Evolutionary conservation across 208 protist species (phyloP).

Genomic region (Leptomonas pyrrhocoris): DNA sequence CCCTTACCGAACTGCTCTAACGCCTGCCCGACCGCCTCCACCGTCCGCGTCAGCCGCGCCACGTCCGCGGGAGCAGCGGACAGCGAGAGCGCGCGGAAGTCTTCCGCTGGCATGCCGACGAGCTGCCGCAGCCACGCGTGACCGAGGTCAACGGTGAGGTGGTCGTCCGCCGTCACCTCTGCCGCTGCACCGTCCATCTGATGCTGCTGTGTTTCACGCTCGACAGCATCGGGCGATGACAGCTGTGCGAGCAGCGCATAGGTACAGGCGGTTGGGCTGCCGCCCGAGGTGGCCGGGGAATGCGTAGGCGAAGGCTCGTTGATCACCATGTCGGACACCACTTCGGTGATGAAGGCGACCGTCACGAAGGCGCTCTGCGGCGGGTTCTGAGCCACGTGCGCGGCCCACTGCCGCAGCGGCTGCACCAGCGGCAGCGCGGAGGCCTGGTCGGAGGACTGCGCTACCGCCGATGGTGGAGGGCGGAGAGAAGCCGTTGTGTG

Average conservation of each 20-base stretch:
- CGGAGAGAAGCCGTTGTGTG: background rate
- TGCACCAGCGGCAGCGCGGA: constrained; percentile 10
- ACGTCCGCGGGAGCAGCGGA: constrained; percentile 34
- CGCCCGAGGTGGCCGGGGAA: background rate
- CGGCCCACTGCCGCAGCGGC: constrained; percentile 27
- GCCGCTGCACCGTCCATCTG: background rate
- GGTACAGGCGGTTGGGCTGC: constrained; percentile 8
- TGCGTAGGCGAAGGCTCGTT: constrained; percentile 26
- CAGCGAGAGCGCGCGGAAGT: constrained; percentile 49
- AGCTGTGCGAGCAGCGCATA: constrained; percentile 64
- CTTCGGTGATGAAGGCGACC: constrained; percentile 56
- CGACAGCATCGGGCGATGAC: constrained; percentile 33
- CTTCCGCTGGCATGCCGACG: constrained; percentile 54
- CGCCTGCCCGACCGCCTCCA: constrained; percentile 45
- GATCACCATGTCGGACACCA: constrained; percentile 65
- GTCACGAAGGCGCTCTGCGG: constrained; percentile 45
- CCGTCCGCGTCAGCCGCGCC: constrained; percentile 34
- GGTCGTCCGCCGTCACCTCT: constrained; percentile 26
- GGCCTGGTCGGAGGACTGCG: background rate
- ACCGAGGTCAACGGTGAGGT: constrained; percentile 62
- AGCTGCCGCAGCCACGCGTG: constrained; percentile 61
- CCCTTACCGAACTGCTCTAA: constrained; percentile 61
- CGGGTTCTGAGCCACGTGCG: constrained; percentile 14
- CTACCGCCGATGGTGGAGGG: background rate
- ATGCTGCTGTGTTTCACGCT: constrained; percentile 26